Conservation (phyloP, 306 rosid genomes). For the Adenanthera pavonina region DNA sequence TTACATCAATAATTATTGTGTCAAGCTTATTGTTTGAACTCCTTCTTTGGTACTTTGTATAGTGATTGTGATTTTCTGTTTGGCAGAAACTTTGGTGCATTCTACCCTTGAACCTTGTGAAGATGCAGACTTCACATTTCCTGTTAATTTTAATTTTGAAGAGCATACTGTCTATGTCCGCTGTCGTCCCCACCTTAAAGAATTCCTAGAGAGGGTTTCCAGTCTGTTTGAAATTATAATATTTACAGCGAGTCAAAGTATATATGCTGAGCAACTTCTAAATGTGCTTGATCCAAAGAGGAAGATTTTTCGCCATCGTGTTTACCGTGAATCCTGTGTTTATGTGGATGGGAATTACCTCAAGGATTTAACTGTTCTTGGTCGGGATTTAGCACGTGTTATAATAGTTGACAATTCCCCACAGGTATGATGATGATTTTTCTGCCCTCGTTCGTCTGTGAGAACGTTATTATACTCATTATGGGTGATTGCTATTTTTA, state of each 20-base stretch:
- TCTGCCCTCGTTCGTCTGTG: neutral
- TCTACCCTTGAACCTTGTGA: constrained; percentile 91
- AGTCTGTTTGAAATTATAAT: constrained; percentile 87
- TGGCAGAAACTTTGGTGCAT: constrained; percentile 98
- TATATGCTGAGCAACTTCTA: constrained; percentile 97
- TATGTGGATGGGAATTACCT: constrained; percentile 96
- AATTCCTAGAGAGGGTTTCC: constrained; percentile 79
- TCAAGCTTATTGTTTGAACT: constrained; percentile 21
- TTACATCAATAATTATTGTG: constrained; percentile 6
- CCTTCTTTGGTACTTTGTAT: constrained; percentile 26
- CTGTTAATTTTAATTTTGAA: constrained; percentile 87
- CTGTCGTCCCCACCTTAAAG: constrained; percentile 94
- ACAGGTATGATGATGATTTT: constrained; percentile 61
- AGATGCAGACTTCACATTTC: constrained; percentile 90
- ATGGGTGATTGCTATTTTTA: neutral
- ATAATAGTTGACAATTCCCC: constrained; percentile 94
- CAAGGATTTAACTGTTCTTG: constrained; percentile 95
- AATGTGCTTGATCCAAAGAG: constrained; percentile 97
- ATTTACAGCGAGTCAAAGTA: constrained; percentile 99
- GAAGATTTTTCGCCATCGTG: constrained; percentile 94
- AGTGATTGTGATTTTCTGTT: constrained; percentile 37
- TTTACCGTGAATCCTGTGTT: constrained; percentile 94
- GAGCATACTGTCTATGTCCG: constrained; percentile 93
- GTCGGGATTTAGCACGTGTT: constrained; percentile 90
- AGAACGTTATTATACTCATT: constrained; percentile 1